Evolutionary conservation across 345 rosid species (phyloP), one percentile per base, ranked within the genome.

Genomic region (Salix dunnii): DNA sequence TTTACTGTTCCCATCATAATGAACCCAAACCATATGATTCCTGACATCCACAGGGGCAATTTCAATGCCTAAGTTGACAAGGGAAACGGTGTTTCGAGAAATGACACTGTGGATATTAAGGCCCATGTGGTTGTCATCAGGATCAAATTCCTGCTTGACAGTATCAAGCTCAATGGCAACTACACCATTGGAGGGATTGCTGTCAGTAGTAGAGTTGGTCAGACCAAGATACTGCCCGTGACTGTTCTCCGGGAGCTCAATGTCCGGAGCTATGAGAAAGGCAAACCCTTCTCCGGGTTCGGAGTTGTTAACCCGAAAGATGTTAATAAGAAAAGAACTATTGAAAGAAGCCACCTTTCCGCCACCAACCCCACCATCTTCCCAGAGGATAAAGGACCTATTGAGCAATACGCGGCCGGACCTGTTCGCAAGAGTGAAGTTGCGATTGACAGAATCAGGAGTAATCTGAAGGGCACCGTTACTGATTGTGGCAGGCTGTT

Each of bases 91-190:
- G 5, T 60, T 48, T 8, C 0, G 12, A 2, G 90, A 90, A 9
- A 12, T 23, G 38, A 87, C 72, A 6, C 88, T 77, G 77, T 87
- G 87, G 75, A 87, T 76, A 70, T 88, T 72, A 53, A 90, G 86
- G 16, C 89, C 90, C 25, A 88, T 53, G 76, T 88, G 91, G 73
- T 86, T 88, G 63, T 73, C 82, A 40, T 84, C 84, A 1, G 88
- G 90, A 55, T 88, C 93, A 27, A 80, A 83, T 25, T 68, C 82
- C 46, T 90, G 85, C 82, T 79, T 75, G 14, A 68, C 58, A 0
- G 94, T 90, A 78, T 86, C 89, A 25, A 90, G 82, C 77, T 87
- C 91, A 0, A 90, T 67, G 63, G 90, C 94, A 5, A 88, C 73
- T 20, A 90, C 53, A 6, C 73, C 81, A 70, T 89, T 90, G 36